Evolutionary conservation across 352 stramenopile genomes (phyloP).

Genomic region (Achlya hypogyna): DNA sequence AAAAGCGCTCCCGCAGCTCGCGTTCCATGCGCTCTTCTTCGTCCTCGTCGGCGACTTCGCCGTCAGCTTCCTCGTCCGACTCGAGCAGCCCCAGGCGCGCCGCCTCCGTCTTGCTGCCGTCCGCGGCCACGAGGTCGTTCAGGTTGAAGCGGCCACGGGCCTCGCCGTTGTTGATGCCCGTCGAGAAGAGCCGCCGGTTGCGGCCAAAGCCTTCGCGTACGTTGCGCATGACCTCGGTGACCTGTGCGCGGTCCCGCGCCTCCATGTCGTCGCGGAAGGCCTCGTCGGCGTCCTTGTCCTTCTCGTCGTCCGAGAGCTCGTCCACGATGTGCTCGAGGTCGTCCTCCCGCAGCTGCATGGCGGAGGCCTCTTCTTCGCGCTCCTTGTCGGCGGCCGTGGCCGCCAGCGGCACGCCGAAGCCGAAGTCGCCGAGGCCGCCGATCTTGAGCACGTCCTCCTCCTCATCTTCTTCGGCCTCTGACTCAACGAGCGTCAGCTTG

Average conservation of each 20-base stretch:
- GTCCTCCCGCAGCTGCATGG: slow-evolving; percentile 61
- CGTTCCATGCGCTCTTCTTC: slow-evolving; percentile 80
- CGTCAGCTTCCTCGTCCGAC: slow-evolving; percentile 56
- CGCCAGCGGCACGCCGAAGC: slow-evolving; percentile 65
- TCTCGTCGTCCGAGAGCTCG: slow-evolving; percentile 77
- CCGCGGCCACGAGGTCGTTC: slow-evolving; percentile 67
- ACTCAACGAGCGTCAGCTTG: slow-evolving; percentile 57
- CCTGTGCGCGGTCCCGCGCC: slow-evolving; percentile 52
- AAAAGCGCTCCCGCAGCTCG: slow-evolving; percentile 54
- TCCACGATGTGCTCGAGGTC: slow-evolving; percentile 82
- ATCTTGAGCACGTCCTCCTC: slow-evolving; percentile 80
- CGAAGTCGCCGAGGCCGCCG: slow-evolving; percentile 70
- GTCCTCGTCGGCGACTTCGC: slow-evolving; percentile 30
- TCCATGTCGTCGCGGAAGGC: slow-evolving; percentile 65
- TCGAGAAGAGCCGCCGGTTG: slow-evolving; percentile 68
- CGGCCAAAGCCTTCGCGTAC: slow-evolving; percentile 83
- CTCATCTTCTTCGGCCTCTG: slow-evolving; percentile 72
- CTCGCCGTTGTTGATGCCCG: slow-evolving; percentile 35
- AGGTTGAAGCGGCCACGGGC: slow-evolving; percentile 77
- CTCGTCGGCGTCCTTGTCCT: slow-evolving; percentile 50
- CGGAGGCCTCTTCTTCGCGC: slow-evolving; percentile 62
- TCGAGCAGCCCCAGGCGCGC: slow-evolving; percentile 67
- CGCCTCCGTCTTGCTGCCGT: slow-evolving; percentile 67
- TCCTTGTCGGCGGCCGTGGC: slow-evolving; percentile 67
- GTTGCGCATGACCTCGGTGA: slow-evolving; percentile 81